Conservation (phyloP, 805 yeast genomes). For the Clavispora fructus region DNA sequence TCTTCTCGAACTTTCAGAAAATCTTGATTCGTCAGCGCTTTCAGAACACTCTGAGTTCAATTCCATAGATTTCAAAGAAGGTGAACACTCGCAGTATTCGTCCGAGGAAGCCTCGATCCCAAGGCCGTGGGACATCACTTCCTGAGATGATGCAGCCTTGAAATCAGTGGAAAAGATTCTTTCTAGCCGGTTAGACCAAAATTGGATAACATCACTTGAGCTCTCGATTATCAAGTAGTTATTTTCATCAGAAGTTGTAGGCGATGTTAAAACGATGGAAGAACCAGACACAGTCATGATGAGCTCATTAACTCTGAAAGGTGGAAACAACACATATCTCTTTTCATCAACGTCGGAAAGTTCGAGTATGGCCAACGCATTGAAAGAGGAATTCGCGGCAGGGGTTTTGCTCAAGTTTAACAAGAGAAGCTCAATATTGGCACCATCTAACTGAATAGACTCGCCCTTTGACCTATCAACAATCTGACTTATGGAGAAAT, state of each 20-base stretch:
- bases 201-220: slow-evolving; percentile 15
- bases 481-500: slow-evolving; percentile 32
- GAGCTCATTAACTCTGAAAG: slow-evolving; percentile 36
- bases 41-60: not conserved
- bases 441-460: slow-evolving; percentile 14
- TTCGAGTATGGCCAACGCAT: slow-evolving; percentile 32
- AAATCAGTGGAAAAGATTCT: slow-evolving; percentile 27
- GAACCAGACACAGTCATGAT: slow-evolving; percentile 10
- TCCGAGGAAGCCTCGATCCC: slow-evolving; percentile 13
- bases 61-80: not conserved
- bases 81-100: not conserved
- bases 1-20: not conserved
- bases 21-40: not conserved
- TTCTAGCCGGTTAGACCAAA: slow-evolving; percentile 30
- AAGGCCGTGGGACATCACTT: slow-evolving; percentile 9
- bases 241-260: not conserved
- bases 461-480: slow-evolving; percentile 27
- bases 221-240: slow-evolving; percentile 6
- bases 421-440: slow-evolving; percentile 28
- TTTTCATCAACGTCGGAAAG: slow-evolving; percentile 15
- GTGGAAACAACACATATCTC: slow-evolving; percentile 36
- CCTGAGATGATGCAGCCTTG: slow-evolving; percentile 6
- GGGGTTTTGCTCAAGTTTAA: slow-evolving; percentile 20
- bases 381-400: slow-evolving; percentile 9
- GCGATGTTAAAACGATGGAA: not conserved